Evolutionary conservation across 1,284 basidiomycete genomes (phyloP).

Genomic region (Coniferiporia weirii): DNA sequence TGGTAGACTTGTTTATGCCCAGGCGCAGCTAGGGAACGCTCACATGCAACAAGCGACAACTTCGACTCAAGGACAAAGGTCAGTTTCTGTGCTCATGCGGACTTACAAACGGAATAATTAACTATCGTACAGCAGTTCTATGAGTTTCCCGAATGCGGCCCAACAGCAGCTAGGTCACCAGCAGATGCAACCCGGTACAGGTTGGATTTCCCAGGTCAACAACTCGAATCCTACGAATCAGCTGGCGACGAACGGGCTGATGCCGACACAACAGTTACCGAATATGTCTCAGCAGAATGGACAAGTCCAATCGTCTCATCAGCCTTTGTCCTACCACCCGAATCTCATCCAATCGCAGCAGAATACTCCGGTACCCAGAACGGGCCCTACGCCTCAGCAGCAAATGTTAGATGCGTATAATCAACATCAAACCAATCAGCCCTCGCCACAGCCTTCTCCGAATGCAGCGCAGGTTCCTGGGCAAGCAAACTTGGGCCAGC

Average conservation of each 20-base stretch:
- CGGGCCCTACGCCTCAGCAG: slow-evolving; percentile 14
- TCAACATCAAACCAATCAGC: background rate
- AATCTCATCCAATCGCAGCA: slow-evolving; percentile 9
- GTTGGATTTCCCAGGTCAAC: slow-evolving; percentile 2
- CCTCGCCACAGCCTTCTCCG: slow-evolving; percentile 2
- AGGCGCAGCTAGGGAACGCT: background rate
- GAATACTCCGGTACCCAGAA: slow-evolving; percentile 1
- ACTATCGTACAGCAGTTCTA: background rate
- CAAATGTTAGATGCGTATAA: slow-evolving; percentile 6
- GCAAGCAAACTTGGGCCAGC: background rate
- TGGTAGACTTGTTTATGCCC: background rate
- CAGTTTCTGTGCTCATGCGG: background rate
- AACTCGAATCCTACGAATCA: background rate
- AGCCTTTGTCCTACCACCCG: slow-evolving; percentile 10
- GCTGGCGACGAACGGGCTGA: background rate
- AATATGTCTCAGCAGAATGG: background rate
- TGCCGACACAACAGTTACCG: background rate
- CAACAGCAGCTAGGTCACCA: slow-evolving; percentile 6
- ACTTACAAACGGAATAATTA: background rate
- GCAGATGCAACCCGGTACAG: background rate
- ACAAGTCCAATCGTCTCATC: background rate
- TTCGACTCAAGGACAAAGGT: slow-evolving; percentile 1
- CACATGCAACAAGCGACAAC: background rate
- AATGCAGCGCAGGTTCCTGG: background rate
- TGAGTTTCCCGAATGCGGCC: slow-evolving; percentile 1